phyloP scores from a whole-genome alignment of 75 land plant genomes.

The Pinus tabuliformis region DNA sequence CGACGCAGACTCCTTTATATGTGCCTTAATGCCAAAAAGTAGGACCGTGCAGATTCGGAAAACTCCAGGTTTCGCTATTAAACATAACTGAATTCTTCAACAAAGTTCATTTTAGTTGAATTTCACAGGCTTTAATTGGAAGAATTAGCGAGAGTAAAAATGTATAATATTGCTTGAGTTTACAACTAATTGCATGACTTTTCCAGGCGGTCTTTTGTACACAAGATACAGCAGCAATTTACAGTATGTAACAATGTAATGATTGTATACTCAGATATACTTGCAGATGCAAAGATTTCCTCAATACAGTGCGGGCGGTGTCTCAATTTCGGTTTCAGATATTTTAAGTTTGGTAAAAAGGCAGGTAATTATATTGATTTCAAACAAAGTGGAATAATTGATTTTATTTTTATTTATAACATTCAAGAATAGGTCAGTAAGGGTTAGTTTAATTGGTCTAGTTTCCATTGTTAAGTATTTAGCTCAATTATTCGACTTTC shows the following conservation, averaged over 20 bases:
- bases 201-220: conserved; percentile 69
- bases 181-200: background rate
- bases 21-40: conserved; percentile 41
- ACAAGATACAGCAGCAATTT: conserved; percentile 40
- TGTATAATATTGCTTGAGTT: no score
- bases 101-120: no score
- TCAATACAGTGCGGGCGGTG: background rate
- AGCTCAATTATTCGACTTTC: no score
- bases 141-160: no score
- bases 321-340: background rate
- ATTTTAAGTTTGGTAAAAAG: conserved; percentile 2
- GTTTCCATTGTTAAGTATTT: no score
- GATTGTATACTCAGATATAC: conserved; percentile 3
- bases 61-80: no score
- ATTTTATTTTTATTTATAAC: no score
- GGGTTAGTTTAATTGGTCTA: no score
- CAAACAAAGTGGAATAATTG: no score
- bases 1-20: conserved; percentile 48
- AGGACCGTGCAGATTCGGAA: conserved; percentile 15
- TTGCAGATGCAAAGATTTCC: background rate
- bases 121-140: no score
- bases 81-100: no score
- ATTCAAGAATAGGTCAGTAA: no score
- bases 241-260: conserved; percentile 25
- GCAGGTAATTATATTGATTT: conserved; percentile 1